Evolutionary conservation across 1,284 basidiomycete genomes (phyloP), one percentile per base, ranked within the genome.

Genomic region (Athelia sp.): DNA sequence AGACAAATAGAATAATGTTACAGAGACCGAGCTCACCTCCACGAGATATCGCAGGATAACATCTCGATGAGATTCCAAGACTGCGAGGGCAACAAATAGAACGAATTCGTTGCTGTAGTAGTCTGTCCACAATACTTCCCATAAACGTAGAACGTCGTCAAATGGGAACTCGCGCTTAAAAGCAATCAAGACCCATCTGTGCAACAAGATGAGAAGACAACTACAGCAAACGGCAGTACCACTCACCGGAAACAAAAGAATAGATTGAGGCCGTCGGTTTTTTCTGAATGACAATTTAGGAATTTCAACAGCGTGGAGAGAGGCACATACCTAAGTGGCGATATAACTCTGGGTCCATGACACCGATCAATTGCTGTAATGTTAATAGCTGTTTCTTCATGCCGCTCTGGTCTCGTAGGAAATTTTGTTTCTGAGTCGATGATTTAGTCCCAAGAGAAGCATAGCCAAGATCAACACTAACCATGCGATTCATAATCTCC

Each of bases 141-240:
- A 99, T 8, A 99, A 70, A 18, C 81, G 78, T 29, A 95, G 72
- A 22, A 98, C 89, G 47, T 96, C 88, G 31, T 89, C 80, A 66
- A 98, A 95, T 2, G 84, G 71, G 66, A 99, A 98, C 66, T 99
- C 96, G 53, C 96, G 87, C 70, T 98, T 98, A 79, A 97, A 98
- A 1, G 85, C 73, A 54, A 96, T 95, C 46, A 92, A 73, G 17
- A 93, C 80, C 90, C 90, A 93, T 47, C 90, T 84, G 49, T 43
- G 48, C 52, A 3, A 17, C 11, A 47, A 15, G 48, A 15, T 38
- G 4, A 44, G 47, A 11, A 60, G 24, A 23, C 21, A 18, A 50
- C 26, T n/a, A 46, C 15, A 21, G 21, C 8, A 48, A 3, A 43
- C 21, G 23, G 48, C 29, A 14, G 26, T 40, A 43, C 29, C 50